Percentiles rank a stretch among this genome's conserved stretches.
phyloP scores from a whole-genome alignment of 805 yeast genomes.

The Lipomyces yamadae region DNA sequence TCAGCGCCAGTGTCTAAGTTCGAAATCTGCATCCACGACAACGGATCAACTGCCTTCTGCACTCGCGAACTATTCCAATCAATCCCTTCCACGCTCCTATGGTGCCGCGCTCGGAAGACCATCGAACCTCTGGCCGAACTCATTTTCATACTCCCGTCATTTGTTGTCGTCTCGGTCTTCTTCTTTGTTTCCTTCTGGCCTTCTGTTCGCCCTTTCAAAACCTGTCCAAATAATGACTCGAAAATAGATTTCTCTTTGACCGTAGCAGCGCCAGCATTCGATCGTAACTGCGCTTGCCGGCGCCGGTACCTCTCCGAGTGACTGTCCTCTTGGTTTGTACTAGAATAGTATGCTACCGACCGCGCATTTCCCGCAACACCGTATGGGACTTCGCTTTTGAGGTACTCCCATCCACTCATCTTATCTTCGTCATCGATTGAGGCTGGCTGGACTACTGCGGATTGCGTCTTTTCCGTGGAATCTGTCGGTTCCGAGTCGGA shows the following conservation, averaged over 20 bases:
- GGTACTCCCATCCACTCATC: conserved; percentile 6
- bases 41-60: conserved; percentile 17
- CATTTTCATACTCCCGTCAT: not conserved
- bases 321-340: not conserved
- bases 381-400: conserved; percentile 5
- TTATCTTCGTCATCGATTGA: not conserved
- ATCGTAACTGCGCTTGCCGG: conserved; percentile 14
- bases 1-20: conserved; percentile 10
- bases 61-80: conserved; percentile 1
- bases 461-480: not conserved
- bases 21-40: conserved; percentile 23
- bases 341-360: not conserved
- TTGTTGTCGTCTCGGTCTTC: not conserved
- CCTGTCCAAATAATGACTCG: conserved; percentile 27
- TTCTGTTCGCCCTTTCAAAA: conserved; percentile 12
- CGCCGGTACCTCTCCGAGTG: conserved; percentile 1
- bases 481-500: not conserved
- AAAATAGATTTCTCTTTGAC: conserved; percentile 25
- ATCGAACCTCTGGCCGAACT: conserved; percentile 4
- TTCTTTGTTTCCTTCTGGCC: not conserved
- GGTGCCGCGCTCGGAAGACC: conserved; percentile 9
- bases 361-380: not conserved
- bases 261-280: conserved; percentile 20
- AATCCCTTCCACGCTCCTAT: not conserved
- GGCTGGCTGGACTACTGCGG: not conserved